Conservation (phyloP, 78 protist genomes). For the Diacronema lutheri region DNA sequence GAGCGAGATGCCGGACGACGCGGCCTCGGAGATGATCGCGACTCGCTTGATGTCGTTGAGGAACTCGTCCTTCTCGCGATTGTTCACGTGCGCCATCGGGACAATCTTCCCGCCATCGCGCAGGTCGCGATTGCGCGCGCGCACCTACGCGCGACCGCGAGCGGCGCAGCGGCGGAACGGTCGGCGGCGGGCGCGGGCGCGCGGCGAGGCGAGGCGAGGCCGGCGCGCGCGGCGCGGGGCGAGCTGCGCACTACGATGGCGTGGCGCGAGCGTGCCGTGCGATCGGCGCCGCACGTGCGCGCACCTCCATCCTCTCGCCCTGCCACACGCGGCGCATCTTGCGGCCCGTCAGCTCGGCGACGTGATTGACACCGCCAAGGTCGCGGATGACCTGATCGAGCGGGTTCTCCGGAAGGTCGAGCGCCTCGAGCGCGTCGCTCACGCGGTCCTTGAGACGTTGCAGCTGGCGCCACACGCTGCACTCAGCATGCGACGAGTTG, state of each 20-base stretch:
- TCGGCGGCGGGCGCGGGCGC: too few relatives aligned
- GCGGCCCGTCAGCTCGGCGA: conserved; percentile 46
- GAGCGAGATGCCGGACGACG: conserved; percentile 39
- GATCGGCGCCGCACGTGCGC: too few relatives aligned
- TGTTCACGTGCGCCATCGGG: conserved; percentile 1
- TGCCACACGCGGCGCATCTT: neutral
- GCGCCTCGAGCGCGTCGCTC: neutral
- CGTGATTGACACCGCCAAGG: conserved; percentile 14
- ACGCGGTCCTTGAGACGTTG: neutral
- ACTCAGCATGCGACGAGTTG: neutral
- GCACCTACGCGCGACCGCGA: too few relatives aligned
- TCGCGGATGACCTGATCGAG: conserved; percentile 5
- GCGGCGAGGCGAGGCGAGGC: too few relatives aligned
- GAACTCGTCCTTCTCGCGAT: neutral
- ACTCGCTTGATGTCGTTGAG: conserved; percentile 21
- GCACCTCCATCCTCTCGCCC: too few relatives aligned
- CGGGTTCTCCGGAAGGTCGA: conserved; percentile 12
- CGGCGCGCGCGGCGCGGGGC: too few relatives aligned
- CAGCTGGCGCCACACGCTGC: neutral
- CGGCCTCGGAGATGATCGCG: conserved; percentile 51
- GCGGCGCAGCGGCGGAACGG: too few relatives aligned
- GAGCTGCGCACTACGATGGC: too few relatives aligned
- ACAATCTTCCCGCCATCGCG: neutral
- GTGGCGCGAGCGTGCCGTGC: too few relatives aligned
- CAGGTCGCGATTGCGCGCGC: too few relatives aligned